A percentile compares a stretch with the other conserved stretches of the same genome.
Evolutionary conservation across 2,329 filamentous ascomycete genomes (phyloP).

Genomic region (Penicillium brevicompactum): DNA sequence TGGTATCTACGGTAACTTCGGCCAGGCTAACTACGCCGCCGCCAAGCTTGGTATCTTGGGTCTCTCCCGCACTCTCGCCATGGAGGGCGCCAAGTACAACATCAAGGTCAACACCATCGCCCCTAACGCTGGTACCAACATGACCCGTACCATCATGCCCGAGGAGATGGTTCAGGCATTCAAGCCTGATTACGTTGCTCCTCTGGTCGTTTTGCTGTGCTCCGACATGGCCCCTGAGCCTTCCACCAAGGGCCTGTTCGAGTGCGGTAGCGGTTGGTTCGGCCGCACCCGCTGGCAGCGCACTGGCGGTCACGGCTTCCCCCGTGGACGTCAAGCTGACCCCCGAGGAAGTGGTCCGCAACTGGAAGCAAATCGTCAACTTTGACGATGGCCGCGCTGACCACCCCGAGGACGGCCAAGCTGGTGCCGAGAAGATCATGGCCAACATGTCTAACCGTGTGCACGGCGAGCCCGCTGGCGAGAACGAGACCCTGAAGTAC

Average conservation of each 20-base stretch:
- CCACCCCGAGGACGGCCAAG: conserved; percentile 76
- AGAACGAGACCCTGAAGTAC: conserved; percentile 69
- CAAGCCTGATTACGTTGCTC: conserved; percentile 98
- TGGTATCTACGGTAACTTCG: conserved; percentile 98
- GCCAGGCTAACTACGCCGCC: conserved; percentile 95
- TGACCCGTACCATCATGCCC: conserved; percentile 92
- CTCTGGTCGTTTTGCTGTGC: conserved; percentile 83
- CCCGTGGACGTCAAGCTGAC: conserved; percentile 80
- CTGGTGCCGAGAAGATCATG: conserved; percentile 77
- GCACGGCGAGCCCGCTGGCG: conserved; percentile 48
- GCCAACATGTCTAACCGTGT: conserved; percentile 82
- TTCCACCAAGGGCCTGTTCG: conserved; percentile 84
- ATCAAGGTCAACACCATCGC: conserved; percentile 98
- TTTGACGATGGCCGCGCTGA: conserved; percentile 89
- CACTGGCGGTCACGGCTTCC: conserved; percentile 86
- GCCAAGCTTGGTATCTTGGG: conserved; percentile 92
- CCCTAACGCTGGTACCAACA: conserved; percentile 91
- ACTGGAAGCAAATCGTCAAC: conserved; percentile 77
- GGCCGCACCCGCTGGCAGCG: conserved; percentile 94
- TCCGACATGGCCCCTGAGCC: conserved; percentile 83
- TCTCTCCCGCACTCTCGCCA: conserved; percentile 87
- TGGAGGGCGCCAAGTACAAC: conserved; percentile 96
- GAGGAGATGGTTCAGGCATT: conserved; percentile 98
- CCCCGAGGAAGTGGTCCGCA: conserved; percentile 77
- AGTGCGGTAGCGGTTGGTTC: conserved; percentile 93